Evolutionary conservation across 2,329 filamentous ascomycete genomes (phyloP), one percentile per base, ranked within the genome.

Genomic region (Calonectria pauciramosa): DNA sequence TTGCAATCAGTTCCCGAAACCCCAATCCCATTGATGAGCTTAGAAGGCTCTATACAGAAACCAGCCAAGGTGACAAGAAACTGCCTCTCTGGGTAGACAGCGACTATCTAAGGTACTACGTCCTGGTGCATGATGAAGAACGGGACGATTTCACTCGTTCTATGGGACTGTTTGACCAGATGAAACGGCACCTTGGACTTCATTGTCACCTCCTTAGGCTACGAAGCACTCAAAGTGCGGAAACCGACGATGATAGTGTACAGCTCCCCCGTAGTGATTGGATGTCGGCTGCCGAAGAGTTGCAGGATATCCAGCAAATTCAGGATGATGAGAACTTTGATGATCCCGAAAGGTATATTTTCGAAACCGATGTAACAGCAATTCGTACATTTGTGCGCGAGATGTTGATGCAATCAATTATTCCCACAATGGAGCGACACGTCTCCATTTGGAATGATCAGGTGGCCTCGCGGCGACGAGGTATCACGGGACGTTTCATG

Each of bases 141-240:
- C 93, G 92, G 75, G 96, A 98, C 82, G 96, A 99, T 83, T 98
- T 99, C 75, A 92, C 92, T 47, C 94, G 96, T 85, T 98, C 96
- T 16, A 96, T 96, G 84, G 91, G 93, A 23, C 88, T 99, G 34
- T 99, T 98, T 84, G 97, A 99, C 80, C 95, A 98, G 84, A 99
- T 99, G 97, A 99, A 99, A 86, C 93, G 97, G n/a, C 95, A 98
- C 85, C 95, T 99, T 77, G 97, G 97, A 2, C 88, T 99, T 63
- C 96, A 99, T 85, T 99, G 97, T 83, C 97, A 99, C 85, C 89
- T 99, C 14, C 88, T 99, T 41, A 90, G 97, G 76, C 87, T 99
- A 66, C 91, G 96, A 79, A 97, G 95, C 81, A 94, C 92, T 47
- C 94, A 96, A 82, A 96, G 95, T 84, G 93, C 95, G 44, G 92